These are phyloP conservation scores for Lachnellula occidentalis DNA, from an alignment of 2,329 filamentous ascomycete genomes.

Conservation along the genomic window DNA sequence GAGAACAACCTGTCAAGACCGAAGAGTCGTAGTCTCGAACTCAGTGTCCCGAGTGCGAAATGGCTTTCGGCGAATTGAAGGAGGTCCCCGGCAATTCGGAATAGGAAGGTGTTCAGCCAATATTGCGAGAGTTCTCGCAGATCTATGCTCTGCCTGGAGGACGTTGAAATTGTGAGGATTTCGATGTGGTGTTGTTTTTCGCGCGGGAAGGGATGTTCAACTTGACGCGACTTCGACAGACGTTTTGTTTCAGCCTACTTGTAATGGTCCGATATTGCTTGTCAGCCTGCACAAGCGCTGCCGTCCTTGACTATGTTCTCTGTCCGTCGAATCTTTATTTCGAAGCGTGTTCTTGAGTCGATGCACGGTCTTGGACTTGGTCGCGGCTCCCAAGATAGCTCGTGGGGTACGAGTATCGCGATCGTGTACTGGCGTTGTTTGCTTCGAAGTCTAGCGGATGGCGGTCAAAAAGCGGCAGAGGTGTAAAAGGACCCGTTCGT, in stretches of 20 bases:
- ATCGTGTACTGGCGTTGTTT: neutral
- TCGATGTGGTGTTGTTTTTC: neutral
- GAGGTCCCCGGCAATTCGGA: neutral
- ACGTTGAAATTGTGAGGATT: neutral
- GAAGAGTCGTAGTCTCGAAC: constrained; percentile 8
- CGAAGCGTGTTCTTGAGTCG: constrained; percentile 5
- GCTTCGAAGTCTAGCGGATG: constrained; percentile 15
- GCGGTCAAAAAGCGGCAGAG: neutral
- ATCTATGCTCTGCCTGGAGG: constrained; percentile 6
- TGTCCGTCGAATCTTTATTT: constrained; percentile 24
- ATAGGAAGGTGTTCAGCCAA: neutral
- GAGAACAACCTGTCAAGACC: constrained; percentile 6
- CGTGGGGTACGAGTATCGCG: constrained; percentile 6
- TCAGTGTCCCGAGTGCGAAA: constrained; percentile 14
- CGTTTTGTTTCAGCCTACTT: constrained; percentile 5
- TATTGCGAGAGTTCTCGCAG: constrained; percentile 4
- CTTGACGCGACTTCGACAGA: constrained; percentile 6
- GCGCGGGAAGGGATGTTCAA: neutral
- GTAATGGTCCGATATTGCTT: constrained; percentile 10
- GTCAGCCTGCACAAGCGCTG: constrained; percentile 16
- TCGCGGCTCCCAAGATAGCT: constrained; percentile 12
- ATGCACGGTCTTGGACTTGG: constrained; percentile 11
- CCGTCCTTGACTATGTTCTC: constrained; percentile 11
- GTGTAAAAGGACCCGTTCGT: constrained; percentile 4
- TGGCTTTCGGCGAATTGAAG: constrained; percentile 5